phyloP scores from a whole-genome alignment of 208 protist species.

The Herpetomonas samuelpessoai region DNA sequence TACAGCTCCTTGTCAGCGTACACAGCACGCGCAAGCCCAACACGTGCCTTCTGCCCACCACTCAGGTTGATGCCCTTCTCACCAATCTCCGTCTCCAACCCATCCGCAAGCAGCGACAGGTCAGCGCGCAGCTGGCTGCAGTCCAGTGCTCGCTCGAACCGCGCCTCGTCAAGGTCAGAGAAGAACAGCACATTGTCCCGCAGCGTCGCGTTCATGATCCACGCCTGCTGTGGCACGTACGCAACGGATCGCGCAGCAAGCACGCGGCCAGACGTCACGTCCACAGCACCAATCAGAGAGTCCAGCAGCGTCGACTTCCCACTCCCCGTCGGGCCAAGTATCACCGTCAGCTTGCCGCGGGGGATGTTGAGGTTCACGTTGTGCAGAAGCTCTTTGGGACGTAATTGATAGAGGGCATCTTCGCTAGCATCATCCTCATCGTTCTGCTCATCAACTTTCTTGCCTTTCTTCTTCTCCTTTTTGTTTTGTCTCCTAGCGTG shows the following conservation, averaged over 20 bases:
- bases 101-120: conserved; percentile 66
- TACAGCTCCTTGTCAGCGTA: conserved; percentile 86
- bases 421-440: conserved; percentile 17
- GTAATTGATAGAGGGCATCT: conserved; percentile 20
- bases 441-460: conserved; percentile 9
- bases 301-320: conserved; percentile 76
- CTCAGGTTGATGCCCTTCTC: conserved; percentile 88
- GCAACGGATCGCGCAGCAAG: conserved; percentile 47
- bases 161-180: conserved; percentile 32
- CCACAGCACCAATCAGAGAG: conserved; percentile 34
- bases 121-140: conserved; percentile 83
- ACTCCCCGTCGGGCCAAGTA: conserved; percentile 67
- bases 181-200: conserved; percentile 94
- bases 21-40: conserved; percentile 83
- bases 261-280: conserved; percentile 34
- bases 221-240: conserved; percentile 92
- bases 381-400: conserved; percentile 37
- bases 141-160: conserved; percentile 40
- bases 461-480: conserved; percentile 17
- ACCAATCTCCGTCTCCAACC: conserved; percentile 88
- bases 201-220: conserved; percentile 92
- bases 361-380: conserved; percentile 38
- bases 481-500: conserved; percentile 19
- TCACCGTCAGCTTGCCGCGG: conserved; percentile 35
- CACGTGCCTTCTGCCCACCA: conserved; percentile 87